These are phyloP conservation scores for Zalerion maritima DNA, from an alignment of 495 filamentous ascomycete species.

Conservation along the genomic window DNA sequence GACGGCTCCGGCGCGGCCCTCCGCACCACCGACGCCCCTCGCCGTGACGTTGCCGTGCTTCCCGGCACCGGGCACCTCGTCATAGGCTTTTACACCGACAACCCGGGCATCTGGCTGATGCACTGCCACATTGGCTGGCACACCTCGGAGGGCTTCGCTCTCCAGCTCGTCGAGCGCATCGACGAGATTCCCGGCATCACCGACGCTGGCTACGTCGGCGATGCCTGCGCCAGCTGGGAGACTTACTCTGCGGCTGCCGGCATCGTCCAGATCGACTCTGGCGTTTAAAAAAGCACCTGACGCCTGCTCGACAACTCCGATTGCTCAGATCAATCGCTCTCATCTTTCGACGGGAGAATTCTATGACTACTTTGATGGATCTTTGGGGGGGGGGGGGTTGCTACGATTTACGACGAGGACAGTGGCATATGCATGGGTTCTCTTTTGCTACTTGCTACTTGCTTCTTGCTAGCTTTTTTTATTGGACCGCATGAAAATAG, in stretches of 20 bases:
- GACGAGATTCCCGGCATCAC: slow-evolving; percentile 23
- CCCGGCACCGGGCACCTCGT: slow-evolving; percentile 30
- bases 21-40: slow-evolving; percentile 31
- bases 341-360: too few relatives aligned
- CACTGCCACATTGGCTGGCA: slow-evolving; percentile 45
- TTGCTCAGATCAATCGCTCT: too few relatives aligned
- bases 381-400: too few relatives aligned
- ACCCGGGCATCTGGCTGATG: slow-evolving; percentile 39
- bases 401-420: too few relatives aligned
- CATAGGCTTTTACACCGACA: slow-evolving; percentile 43
- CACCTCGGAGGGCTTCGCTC: slow-evolving; percentile 28
- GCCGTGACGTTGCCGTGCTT: slow-evolving; percentile 46
- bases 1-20: slow-evolving; percentile 14
- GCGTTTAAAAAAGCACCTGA: slow-evolving; percentile 25
- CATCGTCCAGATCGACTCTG: slow-evolving; percentile 29
- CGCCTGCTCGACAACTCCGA: too few relatives aligned
- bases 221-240: slow-evolving; percentile 28
- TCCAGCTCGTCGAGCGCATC: slow-evolving; percentile 33
- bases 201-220: slow-evolving; percentile 16
- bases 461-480: too few relatives aligned
- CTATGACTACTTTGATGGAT: too few relatives aligned
- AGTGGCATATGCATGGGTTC: too few relatives aligned
- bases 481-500: too few relatives aligned
- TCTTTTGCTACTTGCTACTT: too few relatives aligned
- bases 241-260: slow-evolving; percentile 15